Evolutionary conservation across 495 filamentous ascomycete species (phyloP).

Genomic region (Xylaria palmicola): DNA sequence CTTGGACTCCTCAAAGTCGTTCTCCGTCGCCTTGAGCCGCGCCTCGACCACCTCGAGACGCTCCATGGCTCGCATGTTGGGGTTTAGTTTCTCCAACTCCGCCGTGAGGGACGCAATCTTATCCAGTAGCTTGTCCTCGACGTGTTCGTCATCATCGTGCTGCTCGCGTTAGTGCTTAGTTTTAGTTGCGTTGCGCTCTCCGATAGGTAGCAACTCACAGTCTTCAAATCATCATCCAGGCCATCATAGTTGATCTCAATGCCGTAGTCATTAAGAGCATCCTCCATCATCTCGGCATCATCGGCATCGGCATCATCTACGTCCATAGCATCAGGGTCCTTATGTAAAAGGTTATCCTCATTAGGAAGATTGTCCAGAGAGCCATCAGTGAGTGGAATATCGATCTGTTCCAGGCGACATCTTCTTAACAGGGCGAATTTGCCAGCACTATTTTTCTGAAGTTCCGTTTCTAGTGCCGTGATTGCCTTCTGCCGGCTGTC

Average conservation of each 20-base stretch:
- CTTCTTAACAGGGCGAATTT: slow-evolving; percentile 81
- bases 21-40: slow-evolving; percentile 79
- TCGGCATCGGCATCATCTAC: slow-evolving; percentile 72
- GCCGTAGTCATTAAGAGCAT: slow-evolving; percentile 75
- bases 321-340: slow-evolving; percentile 84
- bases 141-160: slow-evolving; percentile 66
- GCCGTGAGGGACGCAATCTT: slow-evolving; percentile 68
- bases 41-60: slow-evolving; percentile 83
- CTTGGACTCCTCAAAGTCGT: slow-evolving; percentile 83
- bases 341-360: slow-evolving; percentile 67
- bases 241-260: slow-evolving; percentile 88
- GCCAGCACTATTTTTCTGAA: slow-evolving; percentile 77
- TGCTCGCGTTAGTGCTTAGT: slow-evolving; percentile 42
- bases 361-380: slow-evolving; percentile 90
- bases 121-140: slow-evolving; percentile 78
- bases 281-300: slow-evolving; percentile 55
- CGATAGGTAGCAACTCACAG: slow-evolving; percentile 48
- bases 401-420: slow-evolving; percentile 91
- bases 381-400: slow-evolving; percentile 72
- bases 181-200: slow-evolving; percentile 2
- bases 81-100: slow-evolving; percentile 89
- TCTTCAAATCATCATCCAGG: slow-evolving; percentile 81
- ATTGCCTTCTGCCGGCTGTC: slow-evolving; percentile 78
- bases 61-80: slow-evolving; percentile 93
- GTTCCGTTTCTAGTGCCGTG: slow-evolving; percentile 71